These are phyloP conservation scores for Neopestalotiopsis rosae DNA, from an alignment of 2,329 filamentous ascomycete genomes.

Conservation along the genomic window DNA sequence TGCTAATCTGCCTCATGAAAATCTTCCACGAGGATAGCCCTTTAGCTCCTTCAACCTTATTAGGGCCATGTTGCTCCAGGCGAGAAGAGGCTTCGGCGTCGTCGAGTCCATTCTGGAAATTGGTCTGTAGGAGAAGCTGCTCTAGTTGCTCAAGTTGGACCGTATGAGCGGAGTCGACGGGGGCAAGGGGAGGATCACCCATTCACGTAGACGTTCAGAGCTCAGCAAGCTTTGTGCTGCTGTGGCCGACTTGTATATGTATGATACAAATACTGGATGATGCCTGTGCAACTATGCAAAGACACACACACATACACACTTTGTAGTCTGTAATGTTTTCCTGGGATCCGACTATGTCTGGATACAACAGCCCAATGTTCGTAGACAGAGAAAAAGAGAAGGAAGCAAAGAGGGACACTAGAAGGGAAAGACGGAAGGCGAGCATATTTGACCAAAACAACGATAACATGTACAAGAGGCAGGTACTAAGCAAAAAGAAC, in stretches of 20 bases:
- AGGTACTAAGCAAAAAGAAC: too few relatives aligned
- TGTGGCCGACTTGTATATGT: conserved; percentile 12
- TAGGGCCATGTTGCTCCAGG: conserved; percentile 69
- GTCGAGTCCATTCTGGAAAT: conserved; percentile 65
- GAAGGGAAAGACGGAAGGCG: conserved; percentile 24
- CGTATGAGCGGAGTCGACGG: conserved; percentile 31
- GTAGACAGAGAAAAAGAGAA: neutral
- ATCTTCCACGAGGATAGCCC: conserved; percentile 77
- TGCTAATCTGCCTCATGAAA: conserved; percentile 77
- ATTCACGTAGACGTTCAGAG: conserved; percentile 33
- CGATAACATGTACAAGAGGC: neutral
- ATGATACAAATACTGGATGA: neutral
- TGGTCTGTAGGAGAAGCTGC: conserved; percentile 43
- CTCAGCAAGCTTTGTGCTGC: conserved; percentile 22
- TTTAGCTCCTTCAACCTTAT: conserved; percentile 74
- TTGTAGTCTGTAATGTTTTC: neutral
- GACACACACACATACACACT: neutral
- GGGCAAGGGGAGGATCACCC: conserved; percentile 30
- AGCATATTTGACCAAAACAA: neutral
- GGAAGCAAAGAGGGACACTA: conserved; percentile 20
- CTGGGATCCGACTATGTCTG: neutral
- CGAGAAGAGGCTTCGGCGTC: conserved; percentile 67
- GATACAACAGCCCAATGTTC: neutral
- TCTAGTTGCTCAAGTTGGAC: conserved; percentile 36
- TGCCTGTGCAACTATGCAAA: neutral